A percentile compares a stretch with the other conserved stretches of the same genome.
Conservation (phyloP, 257 asterid genomes). For the Solanum rostratum region DNA sequence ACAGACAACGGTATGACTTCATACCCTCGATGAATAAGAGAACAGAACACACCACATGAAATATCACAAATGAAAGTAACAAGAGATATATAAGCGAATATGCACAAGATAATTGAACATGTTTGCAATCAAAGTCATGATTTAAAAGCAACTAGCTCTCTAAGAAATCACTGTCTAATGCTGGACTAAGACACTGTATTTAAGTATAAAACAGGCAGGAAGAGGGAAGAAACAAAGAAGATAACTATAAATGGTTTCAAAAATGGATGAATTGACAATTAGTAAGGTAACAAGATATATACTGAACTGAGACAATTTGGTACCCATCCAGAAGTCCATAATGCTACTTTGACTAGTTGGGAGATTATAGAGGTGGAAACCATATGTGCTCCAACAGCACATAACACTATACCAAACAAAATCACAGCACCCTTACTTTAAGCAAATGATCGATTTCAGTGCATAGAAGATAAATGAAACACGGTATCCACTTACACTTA, state of each 20-base stretch:
- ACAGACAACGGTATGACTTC: neutral
- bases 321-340: neutral
- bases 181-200: neutral
- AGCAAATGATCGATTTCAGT: neutral
- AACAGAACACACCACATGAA: neutral
- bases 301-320: neutral
- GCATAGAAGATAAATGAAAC: neutral
- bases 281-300: neutral
- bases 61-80: neutral
- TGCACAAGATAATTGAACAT: neutral
- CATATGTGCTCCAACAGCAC: neutral
- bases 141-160: neutral
- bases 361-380: neutral
- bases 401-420: neutral
- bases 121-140: neutral
- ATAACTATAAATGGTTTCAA: neutral
- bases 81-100: neutral
- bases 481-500: slow-evolving; percentile 48
- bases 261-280: neutral
- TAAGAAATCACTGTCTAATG: neutral
- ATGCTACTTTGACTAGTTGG: neutral
- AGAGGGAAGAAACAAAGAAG: neutral
- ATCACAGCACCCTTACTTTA: neutral
- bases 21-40: neutral
- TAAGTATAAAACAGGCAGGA: neutral